Percentiles rank a stretch among this genome's conserved stretches.
Conservation (phyloP, 805 yeast species). For the Diddensiella transvaalensis region DNA sequence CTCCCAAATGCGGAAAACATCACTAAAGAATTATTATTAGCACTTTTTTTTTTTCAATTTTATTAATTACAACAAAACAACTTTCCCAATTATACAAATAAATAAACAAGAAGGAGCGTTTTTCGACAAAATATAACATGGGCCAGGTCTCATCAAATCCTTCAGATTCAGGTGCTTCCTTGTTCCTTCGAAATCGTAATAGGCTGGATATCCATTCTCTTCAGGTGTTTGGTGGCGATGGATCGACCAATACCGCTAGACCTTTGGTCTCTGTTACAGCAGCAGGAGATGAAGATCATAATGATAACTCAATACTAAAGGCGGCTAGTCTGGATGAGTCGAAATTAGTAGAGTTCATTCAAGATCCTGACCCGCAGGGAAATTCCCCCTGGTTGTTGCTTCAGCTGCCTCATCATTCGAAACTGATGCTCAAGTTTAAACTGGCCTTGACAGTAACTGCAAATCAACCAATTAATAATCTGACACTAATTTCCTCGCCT, state of each 20-base stretch:
- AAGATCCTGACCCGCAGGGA: conserved; percentile 18
- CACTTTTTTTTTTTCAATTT: too few species aligned
- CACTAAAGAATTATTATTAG: too few species aligned
- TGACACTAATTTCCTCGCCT: conserved; percentile 33
- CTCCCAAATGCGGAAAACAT: too few species aligned
- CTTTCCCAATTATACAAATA: too few species aligned
- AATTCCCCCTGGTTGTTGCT: conserved; percentile 15
- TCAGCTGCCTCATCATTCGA: conserved; percentile 19
- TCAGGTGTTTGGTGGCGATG: neutral
- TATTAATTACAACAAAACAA: too few species aligned
- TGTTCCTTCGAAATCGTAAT: conserved; percentile 7
- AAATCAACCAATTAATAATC: conserved; percentile 22
- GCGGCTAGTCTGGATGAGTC: neutral
- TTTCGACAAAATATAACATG: too few species aligned
- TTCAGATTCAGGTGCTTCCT: conserved; percentile 5
- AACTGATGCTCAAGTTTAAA: conserved; percentile 19
- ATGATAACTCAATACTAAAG: too few species aligned
- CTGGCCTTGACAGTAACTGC: conserved; percentile 11
- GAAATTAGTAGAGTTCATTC: conserved; percentile 13
- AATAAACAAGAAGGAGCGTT: too few species aligned
- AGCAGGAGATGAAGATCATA: neutral
- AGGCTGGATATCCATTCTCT: conserved; percentile 5
- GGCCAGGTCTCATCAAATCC: conserved; percentile 14
- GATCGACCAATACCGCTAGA: neutral
- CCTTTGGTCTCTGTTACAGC: conserved; percentile 1